Base-by-base conservation (phyloP, 2,329 filamentous ascomycete species). In the Tricladium varicosporioides region DNA sequence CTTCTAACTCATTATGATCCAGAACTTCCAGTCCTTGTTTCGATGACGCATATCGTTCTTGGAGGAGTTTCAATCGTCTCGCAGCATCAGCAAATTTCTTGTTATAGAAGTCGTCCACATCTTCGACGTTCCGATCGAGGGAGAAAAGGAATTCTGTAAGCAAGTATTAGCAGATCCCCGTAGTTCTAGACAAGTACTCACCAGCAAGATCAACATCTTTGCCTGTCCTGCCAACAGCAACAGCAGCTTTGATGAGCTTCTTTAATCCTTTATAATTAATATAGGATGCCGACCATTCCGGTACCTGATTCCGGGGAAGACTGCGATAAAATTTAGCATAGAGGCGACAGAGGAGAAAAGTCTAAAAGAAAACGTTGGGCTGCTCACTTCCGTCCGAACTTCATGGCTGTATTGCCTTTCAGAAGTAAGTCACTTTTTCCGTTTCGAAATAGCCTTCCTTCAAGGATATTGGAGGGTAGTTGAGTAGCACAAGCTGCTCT, bases 61-160 rank as follows among this genome's bases (percentile, higher is more conserved):
- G 87, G 22, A 97, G 80, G 13, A 97, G 82, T 65, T 91, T 92
- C 64, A 97, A 78, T 36, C 93, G 87, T 59, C 94, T 88, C 40
- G 88, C 86, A 60, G 88, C 88, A 67, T 97, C 93, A 60, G 85
- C 82, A 69, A 92, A 91, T 72, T 97, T 97, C 73, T 92, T 95
- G 77, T 96, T 97, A 79, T 97, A 97, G 74, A 99, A 97, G 51
- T 84, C 84, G 74, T 97, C 92, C 72, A 99, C 93, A 75, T 96
- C 89, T 78, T 99, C 94, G 69, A 99, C 87, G 72, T 97, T 97
- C 67, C 94, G 90, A 72, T 99, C 94, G 72, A 99, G 86, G 63
- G 88, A 90, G 74, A 93, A 96, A 78, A 97, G 96, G 81, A 99
- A 96, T 74, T 92, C 94, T 97, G 78, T 32, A 27, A 54, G 61